Conservation (phyloP, 768 basidiomycete genomes). For the Calvatia gigantea region DNA sequence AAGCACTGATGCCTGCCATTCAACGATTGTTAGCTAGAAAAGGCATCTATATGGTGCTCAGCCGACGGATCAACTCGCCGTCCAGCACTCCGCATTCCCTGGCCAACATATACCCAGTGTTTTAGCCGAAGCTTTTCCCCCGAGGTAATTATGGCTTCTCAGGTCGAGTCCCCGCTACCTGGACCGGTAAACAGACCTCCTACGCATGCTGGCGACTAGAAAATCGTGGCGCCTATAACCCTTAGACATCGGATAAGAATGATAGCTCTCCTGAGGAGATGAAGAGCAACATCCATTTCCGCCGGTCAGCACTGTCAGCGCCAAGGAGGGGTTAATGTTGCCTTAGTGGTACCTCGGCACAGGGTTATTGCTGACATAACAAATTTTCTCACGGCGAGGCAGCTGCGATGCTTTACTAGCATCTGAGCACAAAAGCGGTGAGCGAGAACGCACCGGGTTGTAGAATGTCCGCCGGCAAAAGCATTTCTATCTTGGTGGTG, state of each 20-base stretch:
- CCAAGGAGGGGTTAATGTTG: not conserved
- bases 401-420: too few species aligned
- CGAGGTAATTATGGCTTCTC: too few species aligned
- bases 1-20: not conserved
- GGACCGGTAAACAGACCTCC: too few species aligned
- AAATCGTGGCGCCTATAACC: too few species aligned
- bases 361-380: not conserved
- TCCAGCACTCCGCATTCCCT: not conserved
- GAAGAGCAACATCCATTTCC: conserved; percentile 4
- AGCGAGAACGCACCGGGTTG: not conserved
- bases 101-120: not conserved
- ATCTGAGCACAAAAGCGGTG: too few species aligned
- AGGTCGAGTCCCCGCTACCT: too few species aligned
- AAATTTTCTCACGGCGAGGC: too few species aligned
- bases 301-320: too few species aligned
- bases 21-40: not conserved
- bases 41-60: not conserved
- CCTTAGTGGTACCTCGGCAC: not conserved
- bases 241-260: not conserved
- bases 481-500: not conserved
- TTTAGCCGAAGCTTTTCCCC: too few species aligned
- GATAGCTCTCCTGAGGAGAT: conserved; percentile 1
- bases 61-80: conserved; percentile 4
- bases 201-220: too few species aligned
- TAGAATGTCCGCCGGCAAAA: not conserved